Evolutionary conservation across 768 basidiomycete species (phyloP).

Genomic region (Cystofilobasidium capitatum): DNA sequence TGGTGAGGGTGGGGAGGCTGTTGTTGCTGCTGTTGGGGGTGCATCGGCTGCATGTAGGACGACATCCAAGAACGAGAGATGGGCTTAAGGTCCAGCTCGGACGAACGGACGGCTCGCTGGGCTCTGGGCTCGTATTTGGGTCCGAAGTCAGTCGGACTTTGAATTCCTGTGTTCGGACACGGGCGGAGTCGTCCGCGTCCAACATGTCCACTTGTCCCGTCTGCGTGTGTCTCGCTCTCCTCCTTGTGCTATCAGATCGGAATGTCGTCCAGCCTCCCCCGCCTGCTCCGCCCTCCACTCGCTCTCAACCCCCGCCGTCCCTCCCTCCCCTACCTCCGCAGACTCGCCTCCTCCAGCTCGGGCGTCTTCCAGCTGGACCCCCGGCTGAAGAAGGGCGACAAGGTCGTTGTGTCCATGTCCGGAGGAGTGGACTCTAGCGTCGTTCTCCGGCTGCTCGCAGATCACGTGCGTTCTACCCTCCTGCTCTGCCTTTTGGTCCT

Average conservation of each 20-base stretch:
- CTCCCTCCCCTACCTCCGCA: background rate
- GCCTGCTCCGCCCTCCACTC: background rate
- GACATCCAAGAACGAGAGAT: no score
- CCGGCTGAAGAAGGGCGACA: background rate
- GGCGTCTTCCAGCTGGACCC: background rate
- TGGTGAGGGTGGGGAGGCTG: background rate
- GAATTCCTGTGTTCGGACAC: no score
- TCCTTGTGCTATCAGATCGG: no score
- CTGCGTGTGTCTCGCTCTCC: slow-evolving; percentile 2
- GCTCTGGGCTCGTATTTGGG: no score
- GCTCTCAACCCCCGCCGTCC: slow-evolving; percentile 1
- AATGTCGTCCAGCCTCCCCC: no score
- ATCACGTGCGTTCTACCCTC: slow-evolving; percentile 13
- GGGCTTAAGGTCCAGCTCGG: no score
- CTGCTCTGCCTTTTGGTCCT: background rate
- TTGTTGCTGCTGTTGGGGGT: background rate
- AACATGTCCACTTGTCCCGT: background rate
- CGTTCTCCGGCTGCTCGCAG: slow-evolving; percentile 60
- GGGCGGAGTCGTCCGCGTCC: no score
- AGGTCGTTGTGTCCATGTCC: slow-evolving; percentile 81
- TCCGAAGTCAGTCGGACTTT: no score
- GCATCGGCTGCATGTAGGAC: slow-evolving; percentile 7
- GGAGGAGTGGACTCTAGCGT: slow-evolving; percentile 94
- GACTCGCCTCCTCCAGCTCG: background rate
- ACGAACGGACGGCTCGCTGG: no score